These are phyloP conservation scores for Epichloe uncinata DNA, from an alignment of 2,329 filamentous ascomycete species.

Conservation along the genomic window DNA sequence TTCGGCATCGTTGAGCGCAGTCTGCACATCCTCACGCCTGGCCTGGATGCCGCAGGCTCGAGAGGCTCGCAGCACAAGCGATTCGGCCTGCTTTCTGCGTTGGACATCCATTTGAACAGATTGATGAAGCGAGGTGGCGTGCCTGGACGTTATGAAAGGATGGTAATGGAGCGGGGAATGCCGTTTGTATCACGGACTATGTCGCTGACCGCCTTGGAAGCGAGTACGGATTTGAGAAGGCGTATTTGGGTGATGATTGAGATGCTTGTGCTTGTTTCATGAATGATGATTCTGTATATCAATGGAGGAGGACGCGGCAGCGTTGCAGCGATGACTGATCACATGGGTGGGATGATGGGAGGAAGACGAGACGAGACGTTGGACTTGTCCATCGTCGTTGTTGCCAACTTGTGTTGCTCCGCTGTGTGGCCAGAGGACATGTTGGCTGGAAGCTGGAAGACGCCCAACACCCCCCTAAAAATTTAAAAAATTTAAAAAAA, in stretches of 20 bases:
- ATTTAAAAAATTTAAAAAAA: too few species aligned
- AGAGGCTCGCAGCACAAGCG: slow-evolving; percentile 20
- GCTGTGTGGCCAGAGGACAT: too few species aligned
- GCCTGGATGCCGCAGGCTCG: slow-evolving; percentile 19
- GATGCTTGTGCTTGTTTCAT: background rate
- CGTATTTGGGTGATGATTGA: background rate
- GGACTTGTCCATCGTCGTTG: too few species aligned
- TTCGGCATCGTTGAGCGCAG: slow-evolving; percentile 22
- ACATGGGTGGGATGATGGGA: too few species aligned
- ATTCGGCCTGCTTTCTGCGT: slow-evolving; percentile 18
- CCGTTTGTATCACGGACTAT: slow-evolving; percentile 3
- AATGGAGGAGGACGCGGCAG: background rate
- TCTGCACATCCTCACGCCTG: slow-evolving; percentile 24
- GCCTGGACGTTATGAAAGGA: slow-evolving; percentile 1
- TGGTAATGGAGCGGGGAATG: background rate
- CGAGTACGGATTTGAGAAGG: background rate
- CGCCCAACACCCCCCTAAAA: too few species aligned
- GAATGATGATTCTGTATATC: background rate
- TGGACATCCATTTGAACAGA: slow-evolving; percentile 16
- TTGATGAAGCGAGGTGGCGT: slow-evolving; percentile 20
- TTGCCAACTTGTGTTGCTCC: too few species aligned
- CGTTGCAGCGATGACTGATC: background rate
- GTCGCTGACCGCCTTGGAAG: slow-evolving; percentile 1
- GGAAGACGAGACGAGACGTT: too few species aligned
- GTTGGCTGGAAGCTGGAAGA: too few species aligned